Conservation (phyloP, 2,329 filamentous ascomycete species). For the Aspergillus pseudotamarii region DNA sequence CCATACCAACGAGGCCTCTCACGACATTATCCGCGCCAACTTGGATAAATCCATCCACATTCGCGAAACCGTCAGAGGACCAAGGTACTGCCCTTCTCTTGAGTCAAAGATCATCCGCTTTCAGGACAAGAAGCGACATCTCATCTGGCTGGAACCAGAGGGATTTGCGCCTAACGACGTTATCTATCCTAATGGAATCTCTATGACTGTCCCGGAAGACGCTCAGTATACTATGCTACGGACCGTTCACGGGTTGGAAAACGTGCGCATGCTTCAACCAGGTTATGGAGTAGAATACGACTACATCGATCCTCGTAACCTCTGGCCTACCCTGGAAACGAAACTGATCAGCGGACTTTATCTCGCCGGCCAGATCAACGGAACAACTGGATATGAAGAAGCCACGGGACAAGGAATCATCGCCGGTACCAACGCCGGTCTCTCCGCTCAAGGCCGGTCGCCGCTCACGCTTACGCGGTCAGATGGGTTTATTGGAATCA, state of each 20-base stretch:
- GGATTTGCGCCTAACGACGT: slow-evolving; percentile 81
- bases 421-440: slow-evolving; percentile 90
- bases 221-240: slow-evolving; percentile 84
- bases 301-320: slow-evolving; percentile 89
- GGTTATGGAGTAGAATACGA: slow-evolving; percentile 99
- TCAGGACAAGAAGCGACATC: slow-evolving; percentile 74
- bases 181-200: slow-evolving; percentile 94
- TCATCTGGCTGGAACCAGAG: slow-evolving; percentile 97
- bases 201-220: slow-evolving; percentile 91
- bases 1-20: slow-evolving; percentile 79
- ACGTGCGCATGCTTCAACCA: slow-evolving; percentile 87
- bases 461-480: slow-evolving; percentile 73
- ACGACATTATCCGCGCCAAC: slow-evolving; percentile 82
- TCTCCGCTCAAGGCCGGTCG: slow-evolving; percentile 68
- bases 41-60: slow-evolving; percentile 97
- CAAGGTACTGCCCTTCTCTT: slow-evolving; percentile 91
- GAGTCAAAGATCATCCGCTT: slow-evolving; percentile 95
- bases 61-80: slow-evolving; percentile 89
- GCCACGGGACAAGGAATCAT: slow-evolving; percentile 91
- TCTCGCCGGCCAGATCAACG: slow-evolving; percentile 95
- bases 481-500: slow-evolving; percentile 96
- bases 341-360: slow-evolving; percentile 88
- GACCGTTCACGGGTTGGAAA: slow-evolving; percentile 84
- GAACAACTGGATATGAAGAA: slow-evolving; percentile 97
- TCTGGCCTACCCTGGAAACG: slow-evolving; percentile 89